Conservation (phyloP, 441 rosid species). For the Populus trichocarpa region DNA sequence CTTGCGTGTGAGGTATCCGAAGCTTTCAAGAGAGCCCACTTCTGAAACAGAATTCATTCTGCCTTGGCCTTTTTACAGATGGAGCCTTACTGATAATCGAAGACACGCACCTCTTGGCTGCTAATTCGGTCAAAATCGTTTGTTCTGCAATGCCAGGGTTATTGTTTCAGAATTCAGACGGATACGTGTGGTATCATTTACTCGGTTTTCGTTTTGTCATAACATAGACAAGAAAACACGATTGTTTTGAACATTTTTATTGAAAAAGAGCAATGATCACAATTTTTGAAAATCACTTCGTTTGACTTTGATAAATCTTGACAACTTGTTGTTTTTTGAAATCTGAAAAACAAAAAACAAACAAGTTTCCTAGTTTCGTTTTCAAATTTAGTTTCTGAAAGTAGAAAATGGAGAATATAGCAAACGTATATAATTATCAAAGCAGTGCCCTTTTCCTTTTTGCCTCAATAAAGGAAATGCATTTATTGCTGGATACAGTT, state of each 20-base stretch:
- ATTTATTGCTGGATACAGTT: neutral
- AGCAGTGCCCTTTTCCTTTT: neutral
- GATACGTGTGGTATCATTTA: neutral
- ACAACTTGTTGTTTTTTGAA: too few relatives aligned
- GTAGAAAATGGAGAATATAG: neutral
- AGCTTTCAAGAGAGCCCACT: slow-evolving; percentile 22
- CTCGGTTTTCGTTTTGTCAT: too few relatives aligned
- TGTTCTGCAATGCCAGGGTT: neutral
- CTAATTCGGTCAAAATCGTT: neutral
- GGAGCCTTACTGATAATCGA: neutral
- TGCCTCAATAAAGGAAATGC: neutral
- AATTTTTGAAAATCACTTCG: neutral
- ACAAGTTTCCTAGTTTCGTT: too few relatives aligned
- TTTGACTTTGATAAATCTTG: neutral
- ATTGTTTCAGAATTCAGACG: neutral
- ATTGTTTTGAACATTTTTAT: neutral
- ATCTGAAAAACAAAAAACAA: too few relatives aligned
- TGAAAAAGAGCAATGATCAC: neutral
- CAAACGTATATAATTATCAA: neutral
- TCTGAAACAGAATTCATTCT: slow-evolving; percentile 28
- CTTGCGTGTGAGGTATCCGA: slow-evolving; percentile 33
- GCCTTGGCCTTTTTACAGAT: slow-evolving; percentile 7
- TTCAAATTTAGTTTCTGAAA: too few relatives aligned
- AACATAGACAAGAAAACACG: neutral
- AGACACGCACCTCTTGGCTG: neutral